Evolutionary conservation across 371 early-diverging fungal genomes (phyloP).

Genomic region (Dichotomocladium elegans): DNA sequence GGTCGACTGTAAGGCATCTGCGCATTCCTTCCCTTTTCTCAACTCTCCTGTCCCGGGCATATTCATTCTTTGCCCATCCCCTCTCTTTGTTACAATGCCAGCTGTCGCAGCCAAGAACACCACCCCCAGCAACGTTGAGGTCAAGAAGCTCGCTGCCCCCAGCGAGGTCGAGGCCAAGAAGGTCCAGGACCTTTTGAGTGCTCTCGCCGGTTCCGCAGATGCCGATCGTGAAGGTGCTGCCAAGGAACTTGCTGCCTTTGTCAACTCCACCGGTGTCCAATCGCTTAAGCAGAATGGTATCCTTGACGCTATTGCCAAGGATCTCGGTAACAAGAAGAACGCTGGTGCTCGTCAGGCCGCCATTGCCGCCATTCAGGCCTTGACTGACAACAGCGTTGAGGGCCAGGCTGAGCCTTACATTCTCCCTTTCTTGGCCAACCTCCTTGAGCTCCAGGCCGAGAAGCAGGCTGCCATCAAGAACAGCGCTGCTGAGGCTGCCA

Average conservation of each 20-base stretch:
- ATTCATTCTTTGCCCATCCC: conserved; percentile 13
- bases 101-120: conserved; percentile 29
- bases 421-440: conserved; percentile 43
- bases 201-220: conserved; percentile 54
- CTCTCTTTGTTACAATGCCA: conserved; percentile 5
- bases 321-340: conserved; percentile 61
- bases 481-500: conserved; percentile 50
- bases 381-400: conserved; percentile 41
- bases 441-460: conserved; percentile 68
- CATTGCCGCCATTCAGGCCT: conserved; percentile 52
- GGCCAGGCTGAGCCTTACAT: conserved; percentile 63
- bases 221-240: conserved; percentile 54
- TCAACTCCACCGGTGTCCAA: conserved; percentile 51
- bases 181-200: conserved; percentile 33
- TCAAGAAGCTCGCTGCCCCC: conserved; percentile 36
- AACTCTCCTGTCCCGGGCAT: too few species aligned
- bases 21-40: too few species aligned
- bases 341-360: conserved; percentile 65
- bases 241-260: conserved; percentile 46
- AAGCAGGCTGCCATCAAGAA: conserved; percentile 60
- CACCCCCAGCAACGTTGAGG: conserved; percentile 35
- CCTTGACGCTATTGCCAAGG: conserved; percentile 50
- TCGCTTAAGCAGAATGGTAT: conserved; percentile 54
- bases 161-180: conserved; percentile 32
- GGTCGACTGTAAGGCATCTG: too few species aligned